Percentiles rank a stretch among this genome's conserved stretches.
Conservation (phyloP, 495 filamentous ascomycete genomes). For the Umbilicaria muhlenbergii region DNA sequence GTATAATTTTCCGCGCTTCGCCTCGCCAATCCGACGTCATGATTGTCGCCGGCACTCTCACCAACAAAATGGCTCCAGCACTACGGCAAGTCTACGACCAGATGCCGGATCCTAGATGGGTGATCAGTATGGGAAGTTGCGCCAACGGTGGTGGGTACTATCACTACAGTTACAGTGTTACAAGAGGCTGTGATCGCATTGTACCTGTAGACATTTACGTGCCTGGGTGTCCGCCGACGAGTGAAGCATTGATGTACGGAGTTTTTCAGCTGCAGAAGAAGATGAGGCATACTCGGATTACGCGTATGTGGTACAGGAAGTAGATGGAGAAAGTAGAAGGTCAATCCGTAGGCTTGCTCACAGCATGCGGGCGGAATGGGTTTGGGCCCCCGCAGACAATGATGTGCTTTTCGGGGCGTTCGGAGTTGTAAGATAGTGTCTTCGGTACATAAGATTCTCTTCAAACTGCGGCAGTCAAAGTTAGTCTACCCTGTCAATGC, state of each 20-base stretch:
- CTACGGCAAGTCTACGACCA: constrained; percentile 85
- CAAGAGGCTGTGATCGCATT: constrained; percentile 75
- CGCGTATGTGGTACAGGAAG: constrained; percentile 29
- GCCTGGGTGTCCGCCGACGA: constrained; percentile 79
- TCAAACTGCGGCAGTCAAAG: no score
- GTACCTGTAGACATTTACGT: constrained; percentile 90
- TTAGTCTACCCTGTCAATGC: no score
- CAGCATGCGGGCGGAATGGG: no score
- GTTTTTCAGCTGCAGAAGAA: constrained; percentile 80
- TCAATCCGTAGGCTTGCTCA: no score
- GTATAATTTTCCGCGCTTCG: constrained; percentile 88
- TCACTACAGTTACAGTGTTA: constrained; percentile 83
- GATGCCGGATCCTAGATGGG: constrained; percentile 90
- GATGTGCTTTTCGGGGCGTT: no score
- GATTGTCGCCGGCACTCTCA: constrained; percentile 86
- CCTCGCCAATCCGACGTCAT: constrained; percentile 88
- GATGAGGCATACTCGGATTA: constrained; percentile 52
- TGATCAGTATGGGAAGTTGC: constrained; percentile 81
- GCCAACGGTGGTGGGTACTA: constrained; percentile 92
- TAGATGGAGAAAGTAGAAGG: not conserved
- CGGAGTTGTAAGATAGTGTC: no score
- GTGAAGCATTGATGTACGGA: constrained; percentile 78
- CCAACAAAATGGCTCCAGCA: constrained; percentile 92
- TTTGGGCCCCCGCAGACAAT: no score
- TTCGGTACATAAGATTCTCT: no score